Base-by-base conservation (phyloP, 176 grass and related monocot genomes). In the Triticum timopheevii region DNA sequence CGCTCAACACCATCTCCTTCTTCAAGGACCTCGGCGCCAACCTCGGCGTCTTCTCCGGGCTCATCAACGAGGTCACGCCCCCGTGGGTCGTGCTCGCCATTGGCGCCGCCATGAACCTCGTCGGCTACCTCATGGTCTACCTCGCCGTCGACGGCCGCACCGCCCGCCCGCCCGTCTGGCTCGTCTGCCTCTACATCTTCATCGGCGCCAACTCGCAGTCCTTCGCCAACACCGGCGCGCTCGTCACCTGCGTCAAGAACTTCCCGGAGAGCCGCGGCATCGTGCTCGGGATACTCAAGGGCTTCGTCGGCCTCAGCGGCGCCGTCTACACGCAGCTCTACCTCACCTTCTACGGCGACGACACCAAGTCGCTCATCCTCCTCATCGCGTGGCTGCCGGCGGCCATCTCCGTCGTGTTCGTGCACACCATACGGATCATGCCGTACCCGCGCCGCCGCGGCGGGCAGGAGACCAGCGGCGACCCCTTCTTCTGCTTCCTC, bases 321-420 rank as follows among this genome's bases (percentile, higher is more conserved):
- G 95, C 92, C 16, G 86, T 93, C 23, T 97, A 87, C 89, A 95
- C 95, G 1, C 93, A 97, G 88, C 84, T 97, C 40, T 95, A 97
- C 69, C 56, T 90, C 33, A 85, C 95, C 33, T 68, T 97, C 85
- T 97, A 95, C 68, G 95, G 88, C 16, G 62, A 22, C 68, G 69
- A 79, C 19, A 62, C 38, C n/a, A 56, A 31, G 69, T 42, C 49
- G 13, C 83, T 90, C 28, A 71, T 90, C 33, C 78, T 90, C 9
- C 83, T 90, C 70, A 66, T 86, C 70, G 88, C 76, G 1, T 90
- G 88, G 82, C 78, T 90, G 1, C 88, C 88, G n/a, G 78, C 88
- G 8, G 78, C 88, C 7, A 62, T 90, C 42, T 85, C 78, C 47
- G 10, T 90, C 23, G 30, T 66, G 0, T 90, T 90, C 70, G 42